Evolutionary conservation across 805 yeast species (phyloP), one percentile per base, ranked within the genome.

Genomic region (Wickerhamomyces bovis): DNA sequence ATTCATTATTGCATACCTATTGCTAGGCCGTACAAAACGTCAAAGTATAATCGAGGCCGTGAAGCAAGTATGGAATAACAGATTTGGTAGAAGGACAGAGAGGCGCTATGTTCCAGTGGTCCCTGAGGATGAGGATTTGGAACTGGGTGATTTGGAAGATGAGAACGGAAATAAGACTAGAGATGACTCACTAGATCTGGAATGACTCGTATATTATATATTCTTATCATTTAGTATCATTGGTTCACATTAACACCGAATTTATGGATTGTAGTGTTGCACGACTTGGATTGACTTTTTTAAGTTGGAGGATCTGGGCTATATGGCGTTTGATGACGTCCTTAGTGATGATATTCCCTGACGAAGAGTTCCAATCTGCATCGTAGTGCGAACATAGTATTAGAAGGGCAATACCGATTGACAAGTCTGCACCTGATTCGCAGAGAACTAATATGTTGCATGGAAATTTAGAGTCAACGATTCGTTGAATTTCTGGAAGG

Each of bases 181-280:
- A 20, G 39, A 36, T 19, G 39, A 36, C 20, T 19, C 23, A 3
- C 13, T 36, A 36, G 39, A 36, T 36, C 12, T 36, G n/a, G 23
- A 20, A n/a, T 16, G 12, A 19, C 8, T 7, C 11, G 8, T 3
- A 11, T 25, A 9, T 6, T 25, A 25, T 25, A 8, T 25, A 9
- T 10, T 25, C 8, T 25, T 7, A 25, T 6, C 25, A 23, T 9
- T 23, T 23, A 25, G 11, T 3, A 25, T 8, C 13, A 11, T 7
- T 11, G 12, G 12, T 15, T 53, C 26, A 74, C 80, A 83, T 76
- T 26, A 83, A 53, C 49, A 52, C 77, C 2, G 80, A 63, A 51
- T 87, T 84, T 2, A 85, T 79, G 25, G 90, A 76, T 54, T 83
- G 89, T 38, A 87, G 66, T 0, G 95, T 84, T 11, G 87, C 81